These are phyloP conservation scores for Aspergillus panamensis DNA, from an alignment of 495 filamentous ascomycete genomes.

Conservation along the genomic window DNA sequence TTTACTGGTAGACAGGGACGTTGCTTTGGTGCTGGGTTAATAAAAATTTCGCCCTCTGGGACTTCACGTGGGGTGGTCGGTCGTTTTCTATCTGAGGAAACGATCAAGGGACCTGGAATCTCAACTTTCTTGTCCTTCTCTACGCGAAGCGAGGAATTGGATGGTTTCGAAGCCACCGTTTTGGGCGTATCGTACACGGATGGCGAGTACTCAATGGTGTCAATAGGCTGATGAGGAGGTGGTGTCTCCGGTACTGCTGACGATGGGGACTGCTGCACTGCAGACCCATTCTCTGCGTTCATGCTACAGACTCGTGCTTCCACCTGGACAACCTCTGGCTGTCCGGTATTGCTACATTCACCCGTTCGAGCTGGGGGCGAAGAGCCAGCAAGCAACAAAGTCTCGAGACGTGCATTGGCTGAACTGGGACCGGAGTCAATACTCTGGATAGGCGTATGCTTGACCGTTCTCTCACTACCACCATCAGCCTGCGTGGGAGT, in stretches of 20 bases:
- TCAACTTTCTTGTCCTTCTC: slow-evolving; percentile 5
- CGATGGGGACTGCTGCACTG: neutral
- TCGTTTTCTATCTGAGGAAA: slow-evolving; percentile 13
- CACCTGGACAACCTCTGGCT: slow-evolving; percentile 12
- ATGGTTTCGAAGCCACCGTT: neutral
- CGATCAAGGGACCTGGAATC: slow-evolving; percentile 14
- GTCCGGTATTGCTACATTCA: slow-evolving; percentile 16
- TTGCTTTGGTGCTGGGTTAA: neutral
- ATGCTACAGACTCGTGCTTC: slow-evolving; percentile 14
- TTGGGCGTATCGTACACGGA: slow-evolving; percentile 9
- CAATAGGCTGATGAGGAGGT: neutral
- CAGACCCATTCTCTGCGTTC: slow-evolving; percentile 9
- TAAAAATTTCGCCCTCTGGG: neutral
- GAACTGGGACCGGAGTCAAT: neutral
- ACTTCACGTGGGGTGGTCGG: neutral
- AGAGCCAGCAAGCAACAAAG: slow-evolving; percentile 19
- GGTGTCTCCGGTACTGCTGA: neutral
- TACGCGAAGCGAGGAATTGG: neutral
- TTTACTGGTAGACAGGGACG: slow-evolving; percentile 2
- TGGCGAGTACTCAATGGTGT: slow-evolving; percentile 11
- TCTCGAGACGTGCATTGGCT: slow-evolving; percentile 8
- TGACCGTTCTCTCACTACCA: neutral
- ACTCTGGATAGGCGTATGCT: slow-evolving; percentile 4
- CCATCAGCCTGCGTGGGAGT: slow-evolving; percentile 1
- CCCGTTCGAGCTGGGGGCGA: slow-evolving; percentile 21